Evolutionary conservation across 2,329 filamentous ascomycete genomes (phyloP).

Genomic region (Trichoderma arundinaceum): DNA sequence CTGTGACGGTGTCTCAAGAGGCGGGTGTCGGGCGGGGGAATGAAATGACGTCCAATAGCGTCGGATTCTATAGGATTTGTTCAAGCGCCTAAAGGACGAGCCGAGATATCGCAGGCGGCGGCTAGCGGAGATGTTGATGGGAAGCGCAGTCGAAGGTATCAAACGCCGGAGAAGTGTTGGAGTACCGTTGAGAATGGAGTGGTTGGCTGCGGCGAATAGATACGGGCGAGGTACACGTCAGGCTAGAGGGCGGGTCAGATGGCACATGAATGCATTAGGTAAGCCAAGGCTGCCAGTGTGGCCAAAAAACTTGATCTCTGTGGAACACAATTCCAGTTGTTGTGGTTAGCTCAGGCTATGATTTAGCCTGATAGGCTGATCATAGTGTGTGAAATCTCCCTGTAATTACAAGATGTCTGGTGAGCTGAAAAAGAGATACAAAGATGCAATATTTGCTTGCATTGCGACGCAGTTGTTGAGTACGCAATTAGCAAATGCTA

Average conservation of each 20-base stretch:
- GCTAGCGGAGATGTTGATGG: constrained; percentile 18
- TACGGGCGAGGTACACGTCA: constrained; percentile 35
- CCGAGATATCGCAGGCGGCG: not conserved
- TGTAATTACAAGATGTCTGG: no score
- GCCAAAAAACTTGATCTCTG: not conserved
- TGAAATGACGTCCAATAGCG: not conserved
- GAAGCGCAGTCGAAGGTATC: constrained; percentile 15
- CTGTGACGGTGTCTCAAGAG: constrained; percentile 29
- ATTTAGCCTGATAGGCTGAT: not conserved
- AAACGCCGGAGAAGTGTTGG: constrained; percentile 15
- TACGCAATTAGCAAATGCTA: no score
- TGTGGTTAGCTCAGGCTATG: not conserved
- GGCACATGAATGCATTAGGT: constrained; percentile 30
- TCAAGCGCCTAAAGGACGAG: not conserved
- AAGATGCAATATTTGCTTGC: no score
- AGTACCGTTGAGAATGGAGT: constrained; percentile 30
- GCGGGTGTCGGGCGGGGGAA: not conserved
- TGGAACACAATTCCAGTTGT: not conserved
- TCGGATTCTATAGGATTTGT: not conserved
- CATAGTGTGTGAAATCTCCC: no score
- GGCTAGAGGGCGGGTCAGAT: constrained; percentile 33
- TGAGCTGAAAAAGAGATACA: not conserved
- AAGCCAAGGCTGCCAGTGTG: constrained; percentile 27
- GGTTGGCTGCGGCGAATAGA: constrained; percentile 35
- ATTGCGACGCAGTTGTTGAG: no score